Evolutionary conservation across 2,329 filamentous ascomycete species (phyloP).

Genomic region (Venturia asperata): DNA sequence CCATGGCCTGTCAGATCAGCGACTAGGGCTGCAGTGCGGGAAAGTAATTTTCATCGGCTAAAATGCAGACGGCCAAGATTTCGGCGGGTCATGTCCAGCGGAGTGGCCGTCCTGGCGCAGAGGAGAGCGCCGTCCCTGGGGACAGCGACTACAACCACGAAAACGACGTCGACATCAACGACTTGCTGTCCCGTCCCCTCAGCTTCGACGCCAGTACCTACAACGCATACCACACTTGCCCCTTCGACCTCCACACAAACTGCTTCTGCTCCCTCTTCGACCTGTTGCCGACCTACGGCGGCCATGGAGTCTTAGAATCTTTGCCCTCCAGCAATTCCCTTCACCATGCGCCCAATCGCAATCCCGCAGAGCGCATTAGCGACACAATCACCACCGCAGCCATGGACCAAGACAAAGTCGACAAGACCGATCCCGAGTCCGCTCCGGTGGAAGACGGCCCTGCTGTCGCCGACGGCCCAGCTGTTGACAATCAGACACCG

Average conservation of each 20-base stretch:
- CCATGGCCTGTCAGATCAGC: too few relatives aligned
- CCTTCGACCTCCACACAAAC: not conserved
- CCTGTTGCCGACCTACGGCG: not conserved
- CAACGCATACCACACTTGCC: not conserved
- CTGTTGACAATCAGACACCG: not conserved
- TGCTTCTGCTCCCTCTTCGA: not conserved
- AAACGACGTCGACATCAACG: not conserved
- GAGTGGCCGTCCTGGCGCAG: not conserved
- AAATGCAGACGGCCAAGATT: constrained; percentile 11
- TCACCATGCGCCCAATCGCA: constrained; percentile 3
- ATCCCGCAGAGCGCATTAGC: constrained; percentile 6
- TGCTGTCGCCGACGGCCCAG: not conserved
- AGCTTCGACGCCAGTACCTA: not conserved
- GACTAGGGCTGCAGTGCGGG: not conserved
- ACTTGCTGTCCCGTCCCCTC: not conserved
- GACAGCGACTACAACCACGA: too few relatives aligned
- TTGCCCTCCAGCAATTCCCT: constrained; percentile 7
- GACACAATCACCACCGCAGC: constrained; percentile 4
- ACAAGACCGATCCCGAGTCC: not conserved
- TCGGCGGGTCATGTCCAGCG: not conserved
- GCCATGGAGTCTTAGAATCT: constrained; percentile 10
- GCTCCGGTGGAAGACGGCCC: not conserved
- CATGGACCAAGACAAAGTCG: not conserved
- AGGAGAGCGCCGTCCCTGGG: not conserved
- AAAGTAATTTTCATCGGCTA: not conserved